Evolutionary conservation across 768 basidiomycete species (phyloP), one percentile per base, ranked within the genome.

Genomic region (Symmetrospora coprosmae): DNA sequence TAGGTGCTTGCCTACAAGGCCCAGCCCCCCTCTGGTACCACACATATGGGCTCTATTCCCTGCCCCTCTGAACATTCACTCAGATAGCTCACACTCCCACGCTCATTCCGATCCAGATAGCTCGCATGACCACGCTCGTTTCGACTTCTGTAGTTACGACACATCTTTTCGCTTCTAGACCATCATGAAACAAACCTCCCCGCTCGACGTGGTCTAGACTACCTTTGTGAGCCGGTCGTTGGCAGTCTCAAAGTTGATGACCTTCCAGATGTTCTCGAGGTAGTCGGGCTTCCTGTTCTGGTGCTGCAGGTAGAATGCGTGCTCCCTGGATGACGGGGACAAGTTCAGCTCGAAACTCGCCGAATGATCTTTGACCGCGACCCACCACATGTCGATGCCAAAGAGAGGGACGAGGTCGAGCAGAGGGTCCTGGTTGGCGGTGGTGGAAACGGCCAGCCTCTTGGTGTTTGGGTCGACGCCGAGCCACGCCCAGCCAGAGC

Each of bases 401-500:
- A 99, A 81, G 70, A 99, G 83, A 19, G 92, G 90, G 17, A 79
- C 78, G 73, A 90, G 86, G 2, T 83, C 86, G 86, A 68, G 66
- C 28, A 76, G 67, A 50, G 94, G 94, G 72, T 99, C 94, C 75
- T 99, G 94, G 76, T 99, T 97, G 6, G 88, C 76, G 13, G 94
- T 99, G 21, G 92, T 63, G 16, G 61, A 23, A 30, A 63, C 41
- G 17, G 27, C 60, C 8, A 63, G 40, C 25, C 31, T 38, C 45
- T 63, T 63, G 31, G 61, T 58, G 45, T 8, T 34, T 7, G 61
- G 39, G 43, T 63, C 50, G 23, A 61, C 47, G 25, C 61, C 88
- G 61, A 99, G 79, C 94, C 94, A 99, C 43, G 91, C 92, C 94
- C 94, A 99, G 2, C 94, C 94, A 66, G 86, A 88, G 27, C 94